Evolutionary conservation across 164 flowering plant genomes (phyloP), one percentile per base, ranked within the genome.

Genomic region (Magnolia kwangsiensis): DNA sequence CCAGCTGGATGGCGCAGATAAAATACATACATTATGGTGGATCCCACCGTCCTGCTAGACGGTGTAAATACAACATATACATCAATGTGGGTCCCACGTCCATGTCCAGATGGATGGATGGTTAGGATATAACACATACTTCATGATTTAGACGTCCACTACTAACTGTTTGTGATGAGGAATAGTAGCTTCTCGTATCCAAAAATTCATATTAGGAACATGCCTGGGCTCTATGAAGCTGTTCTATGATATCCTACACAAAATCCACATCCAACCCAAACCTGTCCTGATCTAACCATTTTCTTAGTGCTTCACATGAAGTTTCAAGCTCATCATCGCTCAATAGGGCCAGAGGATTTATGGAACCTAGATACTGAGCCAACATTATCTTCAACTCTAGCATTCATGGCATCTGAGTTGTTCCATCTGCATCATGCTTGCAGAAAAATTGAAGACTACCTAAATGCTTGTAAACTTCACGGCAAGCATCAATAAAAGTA

Each of bases 241-340:
- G 88, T 81, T 94, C 99, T 50, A 96, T 78, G 18, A 91, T 78
- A 85, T 94, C 99, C 83, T 89, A 93, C 73, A 96, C 97, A 88
- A 96, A 92, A 69, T 89, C 94, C 72, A 82, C 67, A 75, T 93
- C 96, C 64, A 93, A 79, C 71, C 98, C 98, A 89, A 90, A 93
- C 69, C 98, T 90, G 76, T 93, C 98, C 76, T 83, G 87, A 59
- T 84, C 83, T 76, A 92, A 77, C 98, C 98, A 93, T 72, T 85
- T 85, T 50, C 45, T 74, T 29, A 92, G 77, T 23, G 74, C 55
- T 18, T 75, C 67, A 66, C 81, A 75, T 5, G 76, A 71, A 55
- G 75, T 75, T 18, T 85, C 87, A 77, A 84, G 78, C 61, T 89
- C 88, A 67, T 74, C 45, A 21, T 80, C 82, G 71, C 74, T 82